Evolutionary conservation across 805 yeast species (phyloP).

Genomic region (Millerago galiae): DNA sequence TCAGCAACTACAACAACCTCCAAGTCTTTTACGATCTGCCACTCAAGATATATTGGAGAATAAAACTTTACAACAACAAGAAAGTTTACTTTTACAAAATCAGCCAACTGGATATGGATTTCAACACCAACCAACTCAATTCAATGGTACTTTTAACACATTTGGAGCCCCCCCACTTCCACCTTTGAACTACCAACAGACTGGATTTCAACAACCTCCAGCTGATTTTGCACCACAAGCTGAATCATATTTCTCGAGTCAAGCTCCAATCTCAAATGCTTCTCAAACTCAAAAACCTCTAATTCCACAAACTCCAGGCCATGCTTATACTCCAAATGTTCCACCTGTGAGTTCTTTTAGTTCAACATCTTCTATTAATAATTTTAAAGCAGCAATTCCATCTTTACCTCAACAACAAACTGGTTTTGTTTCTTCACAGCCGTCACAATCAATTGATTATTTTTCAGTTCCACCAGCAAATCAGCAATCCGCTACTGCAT

Average conservation of each 20-base stretch:
- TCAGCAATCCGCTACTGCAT: slow-evolving; percentile 3
- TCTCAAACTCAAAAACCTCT: slow-evolving; percentile 1
- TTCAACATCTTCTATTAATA: no score
- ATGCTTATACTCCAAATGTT: no score
- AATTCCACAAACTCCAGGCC: no score
- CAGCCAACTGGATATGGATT: slow-evolving; percentile 34
- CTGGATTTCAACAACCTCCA: slow-evolving; percentile 26
- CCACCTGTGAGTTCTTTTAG: no score
- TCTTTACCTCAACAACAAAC: not conserved
- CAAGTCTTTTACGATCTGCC: slow-evolving; percentile 2
- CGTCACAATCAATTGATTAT: slow-evolving; percentile 28
- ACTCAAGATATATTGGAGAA: slow-evolving; percentile 18
- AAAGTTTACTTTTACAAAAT: slow-evolving; percentile 22
- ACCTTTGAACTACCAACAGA: slow-evolving; percentile 13
- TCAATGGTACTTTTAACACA: not conserved
- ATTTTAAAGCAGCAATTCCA: not conserved
- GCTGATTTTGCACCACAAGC: slow-evolving; percentile 2
- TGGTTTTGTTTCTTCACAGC: not conserved
- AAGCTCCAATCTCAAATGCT: slow-evolving; percentile 5
- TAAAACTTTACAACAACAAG: slow-evolving; percentile 28
- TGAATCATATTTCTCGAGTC: not conserved
- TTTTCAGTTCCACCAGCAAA: slow-evolving; percentile 7
- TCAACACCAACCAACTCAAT: slow-evolving; percentile 8
- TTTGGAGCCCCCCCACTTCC: slow-evolving; percentile 4
- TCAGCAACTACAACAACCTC: slow-evolving; percentile 4